These are phyloP conservation scores for Xylariaceae sp. DNA, from an alignment of 2,329 filamentous ascomycete species.

Conservation along the genomic window DNA sequence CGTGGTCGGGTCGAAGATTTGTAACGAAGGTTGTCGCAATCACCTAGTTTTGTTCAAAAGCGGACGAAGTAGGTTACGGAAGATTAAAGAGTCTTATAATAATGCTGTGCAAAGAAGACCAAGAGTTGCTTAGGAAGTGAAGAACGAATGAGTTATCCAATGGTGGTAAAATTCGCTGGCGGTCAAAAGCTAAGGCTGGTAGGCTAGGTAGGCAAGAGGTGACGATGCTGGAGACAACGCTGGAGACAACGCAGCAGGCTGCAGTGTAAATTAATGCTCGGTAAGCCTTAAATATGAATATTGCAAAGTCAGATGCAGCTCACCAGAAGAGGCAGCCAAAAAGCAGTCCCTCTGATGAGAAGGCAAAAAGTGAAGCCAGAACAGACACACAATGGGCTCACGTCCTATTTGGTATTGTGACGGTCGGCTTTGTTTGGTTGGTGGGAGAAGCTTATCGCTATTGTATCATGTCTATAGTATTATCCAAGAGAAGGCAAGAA, in stretches of 20 bases:
- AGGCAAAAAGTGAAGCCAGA: no score
- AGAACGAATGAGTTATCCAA: neutral
- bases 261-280: conserved; percentile 22
- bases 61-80: no score
- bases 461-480: no score
- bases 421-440: no score
- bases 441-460: no score
- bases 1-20: conserved; percentile 3
- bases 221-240: conserved; percentile 22
- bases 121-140: neutral
- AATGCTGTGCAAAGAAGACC: neutral
- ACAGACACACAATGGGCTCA: no score
- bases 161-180: neutral
- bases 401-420: no score
- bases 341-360: conserved; percentile 3
- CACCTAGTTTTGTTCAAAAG: neutral
- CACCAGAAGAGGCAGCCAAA: no score
- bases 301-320: no score
- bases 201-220: conserved; percentile 9
- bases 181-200: conserved; percentile 7
- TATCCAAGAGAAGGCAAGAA: no score
- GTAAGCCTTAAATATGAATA: no score
- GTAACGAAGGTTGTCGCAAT: conserved; percentile 11
- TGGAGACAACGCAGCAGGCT: conserved; percentile 17
- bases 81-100: no score